These are phyloP conservation scores for Zarea fungicola DNA, from an alignment of 2,329 filamentous ascomycete genomes.

Conservation along the genomic window DNA sequence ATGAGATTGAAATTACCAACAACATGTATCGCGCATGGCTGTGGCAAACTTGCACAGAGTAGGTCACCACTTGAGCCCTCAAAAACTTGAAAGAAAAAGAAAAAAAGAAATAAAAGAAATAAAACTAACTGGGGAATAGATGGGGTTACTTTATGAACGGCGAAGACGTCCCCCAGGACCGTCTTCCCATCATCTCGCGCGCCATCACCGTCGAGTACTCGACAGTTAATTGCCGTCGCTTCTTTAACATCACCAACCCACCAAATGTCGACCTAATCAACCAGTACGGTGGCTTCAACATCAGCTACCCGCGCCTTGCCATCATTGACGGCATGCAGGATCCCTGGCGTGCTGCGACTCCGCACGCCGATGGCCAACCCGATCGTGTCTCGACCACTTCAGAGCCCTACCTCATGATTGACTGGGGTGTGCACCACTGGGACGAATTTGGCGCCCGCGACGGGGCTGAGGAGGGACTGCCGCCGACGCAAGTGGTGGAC, in stretches of 20 bases:
- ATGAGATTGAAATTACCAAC: constrained; percentile 20
- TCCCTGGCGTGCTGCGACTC: constrained; percentile 71
- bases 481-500: constrained; percentile 52
- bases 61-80: constrained; percentile 19
- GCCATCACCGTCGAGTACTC: constrained; percentile 59
- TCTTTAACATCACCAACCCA: constrained; percentile 63
- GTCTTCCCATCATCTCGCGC: constrained; percentile 67
- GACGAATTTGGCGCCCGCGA: constrained; percentile 63
- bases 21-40: constrained; percentile 37
- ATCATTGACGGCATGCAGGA: constrained; percentile 72
- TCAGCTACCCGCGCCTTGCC: constrained; percentile 70
- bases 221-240: constrained; percentile 56
- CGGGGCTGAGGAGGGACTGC: constrained; percentile 55
- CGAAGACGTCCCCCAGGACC: constrained; percentile 57
- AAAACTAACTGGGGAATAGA: constrained; percentile 29
- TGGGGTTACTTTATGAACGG: constrained; percentile 79
- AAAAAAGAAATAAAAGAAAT: background rate
- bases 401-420: constrained; percentile 70
- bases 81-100: background rate
- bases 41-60: constrained; percentile 53
- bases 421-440: constrained; percentile 76
- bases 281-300: constrained; percentile 67
- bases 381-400: constrained; percentile 53
- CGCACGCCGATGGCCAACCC: constrained; percentile 59
- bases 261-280: constrained; percentile 65